Base-by-base conservation (phyloP, 495 filamentous ascomycete genomes). In the Achaetomiella virescens region DNA sequence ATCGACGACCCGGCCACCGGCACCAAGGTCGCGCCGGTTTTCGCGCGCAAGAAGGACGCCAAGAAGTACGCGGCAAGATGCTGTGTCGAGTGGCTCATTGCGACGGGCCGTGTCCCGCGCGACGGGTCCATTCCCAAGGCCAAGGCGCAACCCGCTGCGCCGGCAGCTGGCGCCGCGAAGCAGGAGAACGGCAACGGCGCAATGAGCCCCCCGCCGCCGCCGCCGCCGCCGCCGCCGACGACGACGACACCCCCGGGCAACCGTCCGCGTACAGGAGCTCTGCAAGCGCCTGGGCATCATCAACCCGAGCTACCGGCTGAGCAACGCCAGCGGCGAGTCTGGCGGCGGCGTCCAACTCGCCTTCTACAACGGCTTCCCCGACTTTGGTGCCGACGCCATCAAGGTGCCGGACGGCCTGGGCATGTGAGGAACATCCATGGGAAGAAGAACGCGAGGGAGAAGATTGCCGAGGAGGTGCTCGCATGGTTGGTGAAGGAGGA, bases 61-160 rank as follows among this genome's bases (percentile, higher is more conserved):
- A 76, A 72, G 55, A 58, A 65, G 43, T 77, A 75, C 55, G 75
- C 75, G 1, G 73, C 73, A 31, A 74, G 68, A 44, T 74, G 65
- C 52, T 70, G 70, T 53, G 31, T 71, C 35, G 62, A 72, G 25
- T 75, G 67, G 69, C 70, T 76, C 2, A 64, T 62, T 52, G 47
- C 24, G 4, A 47, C 66, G 7, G 52, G 56, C 9, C 52, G 61
- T 45, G 68, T 73, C 58, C 52, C 57, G 6, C 24, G 17, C 12
- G 52, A 59, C 20, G 58, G 62, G 20, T 22, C 44, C 27, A 64
- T 63, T 35, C 52, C 25, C n/a, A 55, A 51, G 60, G 6, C 12
- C 6, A 38, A 41, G 35, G 25, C 14, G 12, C 46, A 1, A 9
- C 9, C 27, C 27, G 27, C 9, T 9, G n/a, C 48, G 24, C 18